These are phyloP conservation scores for Tagetes patula DNA, from an alignment of 129 eudicot genomes.

Conservation along the genomic window DNA sequence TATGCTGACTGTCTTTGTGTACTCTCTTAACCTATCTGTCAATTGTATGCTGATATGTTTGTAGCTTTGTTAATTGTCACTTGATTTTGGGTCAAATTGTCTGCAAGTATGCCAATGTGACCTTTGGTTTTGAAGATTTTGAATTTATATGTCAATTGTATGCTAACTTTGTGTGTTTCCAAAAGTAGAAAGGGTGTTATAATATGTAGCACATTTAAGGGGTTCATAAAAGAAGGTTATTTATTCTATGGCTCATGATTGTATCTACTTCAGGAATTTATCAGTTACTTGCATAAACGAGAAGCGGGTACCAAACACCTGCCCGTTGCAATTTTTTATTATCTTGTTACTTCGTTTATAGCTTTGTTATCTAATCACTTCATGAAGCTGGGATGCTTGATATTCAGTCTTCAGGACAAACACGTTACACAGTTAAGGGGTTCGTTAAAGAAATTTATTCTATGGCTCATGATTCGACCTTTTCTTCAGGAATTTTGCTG, in stretches of 20 bases:
- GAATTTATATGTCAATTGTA: background rate
- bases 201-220: background rate
- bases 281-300: constrained; percentile 34
- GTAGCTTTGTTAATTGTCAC: constrained; percentile 1
- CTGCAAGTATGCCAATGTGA: background rate
- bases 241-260: background rate
- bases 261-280: constrained; percentile 48
- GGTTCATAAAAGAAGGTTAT: background rate
- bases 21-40: background rate
- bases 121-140: background rate
- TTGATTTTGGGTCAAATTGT: background rate
- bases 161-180: background rate
- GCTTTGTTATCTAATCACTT: background rate
- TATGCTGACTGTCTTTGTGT: background rate
- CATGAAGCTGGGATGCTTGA: background rate
- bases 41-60: constrained; percentile 17
- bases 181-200: background rate
- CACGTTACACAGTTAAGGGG: background rate
- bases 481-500: constrained; percentile 51
- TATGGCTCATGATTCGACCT: background rate
- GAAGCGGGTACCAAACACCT: constrained; percentile 31
- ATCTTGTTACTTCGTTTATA: background rate
- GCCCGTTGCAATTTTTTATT: constrained; percentile 13
- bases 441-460: background rate
- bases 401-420: background rate